phyloP scores from a whole-genome alignment of 2,329 filamentous ascomycete species.

The Aspergillus nomiae region DNA sequence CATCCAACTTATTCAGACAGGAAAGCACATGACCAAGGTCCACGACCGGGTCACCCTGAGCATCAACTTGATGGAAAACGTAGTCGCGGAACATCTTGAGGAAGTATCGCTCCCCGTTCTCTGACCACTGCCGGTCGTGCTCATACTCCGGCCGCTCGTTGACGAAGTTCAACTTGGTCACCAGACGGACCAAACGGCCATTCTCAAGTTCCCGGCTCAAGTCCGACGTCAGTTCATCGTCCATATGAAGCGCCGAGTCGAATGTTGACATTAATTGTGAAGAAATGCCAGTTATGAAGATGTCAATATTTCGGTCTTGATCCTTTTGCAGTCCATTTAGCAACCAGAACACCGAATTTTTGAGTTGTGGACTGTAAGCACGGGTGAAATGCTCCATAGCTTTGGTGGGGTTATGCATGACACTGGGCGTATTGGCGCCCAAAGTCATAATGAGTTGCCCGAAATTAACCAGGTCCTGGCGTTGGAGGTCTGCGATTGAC shows the following conservation, averaged over 20 bases:
- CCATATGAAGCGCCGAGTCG: constrained; percentile 75
- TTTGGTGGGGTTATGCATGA: constrained; percentile 65
- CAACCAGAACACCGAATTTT: constrained; percentile 80
- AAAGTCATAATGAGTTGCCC: constrained; percentile 83
- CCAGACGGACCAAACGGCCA: constrained; percentile 75
- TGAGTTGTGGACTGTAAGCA: constrained; percentile 75
- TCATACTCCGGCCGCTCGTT: constrained; percentile 88
- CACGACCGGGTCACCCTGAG: constrained; percentile 76
- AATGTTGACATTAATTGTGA: constrained; percentile 73
- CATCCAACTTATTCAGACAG: constrained; percentile 89
- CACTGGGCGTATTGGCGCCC: constrained; percentile 66
- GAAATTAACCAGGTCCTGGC: constrained; percentile 83
- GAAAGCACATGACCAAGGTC: constrained; percentile 85
- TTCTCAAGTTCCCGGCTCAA: constrained; percentile 86
- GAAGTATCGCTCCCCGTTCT: constrained; percentile 88
- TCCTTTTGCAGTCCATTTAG: constrained; percentile 65
- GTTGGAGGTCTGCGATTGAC: constrained; percentile 74
- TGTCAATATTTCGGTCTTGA: constrained; percentile 71
- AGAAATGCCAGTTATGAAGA: constrained; percentile 77
- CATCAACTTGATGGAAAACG: constrained; percentile 93
- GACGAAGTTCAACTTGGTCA: constrained; percentile 82
- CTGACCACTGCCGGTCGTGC: constrained; percentile 77
- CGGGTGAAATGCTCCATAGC: constrained; percentile 75
- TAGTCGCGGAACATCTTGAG: constrained; percentile 96
- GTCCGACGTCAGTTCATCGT: constrained; percentile 73